Conservation (phyloP, 2,329 filamentous ascomycete genomes). For the Penicillium janthinellum region DNA sequence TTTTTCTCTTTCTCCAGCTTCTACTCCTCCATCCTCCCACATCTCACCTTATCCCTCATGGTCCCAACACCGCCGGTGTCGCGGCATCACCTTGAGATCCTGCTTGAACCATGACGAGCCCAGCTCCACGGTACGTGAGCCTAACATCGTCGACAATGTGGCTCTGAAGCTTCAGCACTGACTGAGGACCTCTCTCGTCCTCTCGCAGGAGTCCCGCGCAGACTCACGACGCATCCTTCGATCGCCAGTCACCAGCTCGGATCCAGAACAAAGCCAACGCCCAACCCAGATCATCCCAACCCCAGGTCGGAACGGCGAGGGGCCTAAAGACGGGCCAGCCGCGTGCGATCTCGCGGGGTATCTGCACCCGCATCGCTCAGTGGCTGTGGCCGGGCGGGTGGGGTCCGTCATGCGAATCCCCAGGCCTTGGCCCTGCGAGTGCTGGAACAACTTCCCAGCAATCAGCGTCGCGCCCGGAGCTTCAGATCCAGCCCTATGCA, state of each 20-base stretch:
- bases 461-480: conserved; percentile 2
- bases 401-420: conserved; percentile 7
- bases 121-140: neutral
- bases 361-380: conserved; percentile 21
- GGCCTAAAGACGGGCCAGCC: conserved; percentile 4
- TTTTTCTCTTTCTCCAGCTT: neutral
- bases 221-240: neutral
- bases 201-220: neutral
- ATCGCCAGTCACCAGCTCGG: neutral
- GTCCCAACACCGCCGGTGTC: neutral
- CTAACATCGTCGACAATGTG: neutral
- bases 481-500: conserved; percentile 12
- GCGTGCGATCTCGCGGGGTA: conserved; percentile 5
- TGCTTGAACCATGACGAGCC: neutral
- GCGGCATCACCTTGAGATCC: neutral
- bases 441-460: neutral
- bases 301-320: conserved; percentile 1
- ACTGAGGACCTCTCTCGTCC: neutral
- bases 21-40: neutral
- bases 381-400: conserved; percentile 29
- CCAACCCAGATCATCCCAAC: neutral
- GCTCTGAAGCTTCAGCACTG: neutral
- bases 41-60: neutral
- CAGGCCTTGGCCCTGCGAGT: conserved; percentile 5
- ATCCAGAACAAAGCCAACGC: neutral